A percentile compares a stretch with the other conserved stretches of the same genome.
These are phyloP conservation scores for Rhizoclosmatium globosum DNA, from an alignment of 192 early-diverging fungal species.

Conservation along the genomic window DNA sequence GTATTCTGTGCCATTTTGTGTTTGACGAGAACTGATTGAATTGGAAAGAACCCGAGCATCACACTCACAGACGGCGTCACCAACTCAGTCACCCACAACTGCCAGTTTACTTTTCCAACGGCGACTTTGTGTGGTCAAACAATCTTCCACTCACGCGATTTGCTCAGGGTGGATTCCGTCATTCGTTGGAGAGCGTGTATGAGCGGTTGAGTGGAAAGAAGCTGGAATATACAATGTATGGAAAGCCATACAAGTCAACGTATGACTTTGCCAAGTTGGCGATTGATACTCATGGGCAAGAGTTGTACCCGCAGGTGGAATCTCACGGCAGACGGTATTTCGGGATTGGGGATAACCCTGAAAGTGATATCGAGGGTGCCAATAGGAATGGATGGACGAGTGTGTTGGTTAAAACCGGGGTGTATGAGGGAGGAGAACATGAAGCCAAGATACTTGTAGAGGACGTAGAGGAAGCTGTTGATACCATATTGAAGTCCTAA, in stretches of 20 bases:
- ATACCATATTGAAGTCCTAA: conserved; percentile 33
- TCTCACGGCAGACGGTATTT: neutral
- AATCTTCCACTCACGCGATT: conserved; percentile 81
- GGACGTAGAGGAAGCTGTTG: conserved; percentile 54
- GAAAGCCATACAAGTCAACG: conserved; percentile 82
- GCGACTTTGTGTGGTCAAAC: conserved; percentile 81
- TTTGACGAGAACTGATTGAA: neutral
- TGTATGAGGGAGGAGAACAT: conserved; percentile 48
- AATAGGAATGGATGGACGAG: conserved; percentile 48
- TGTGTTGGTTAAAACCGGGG: conserved; percentile 52
- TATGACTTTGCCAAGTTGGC: conserved; percentile 59
- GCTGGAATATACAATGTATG: conserved; percentile 75
- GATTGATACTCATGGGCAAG: conserved; percentile 29
- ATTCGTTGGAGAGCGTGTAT: conserved; percentile 77
- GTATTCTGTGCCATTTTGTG: neutral
- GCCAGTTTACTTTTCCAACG: conserved; percentile 72
- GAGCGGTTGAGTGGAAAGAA: conserved; percentile 40
- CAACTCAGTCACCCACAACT: conserved; percentile 49
- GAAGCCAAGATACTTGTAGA: conserved; percentile 39
- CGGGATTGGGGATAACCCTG: conserved; percentile 45
- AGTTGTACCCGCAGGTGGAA: neutral
- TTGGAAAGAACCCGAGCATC: conserved; percentile 43
- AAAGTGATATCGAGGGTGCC: conserved; percentile 45
- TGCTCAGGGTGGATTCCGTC: conserved; percentile 84
- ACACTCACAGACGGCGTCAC: neutral